Conservation (phyloP, 306 rosid species). For the Lathyrus oleraceus region DNA sequence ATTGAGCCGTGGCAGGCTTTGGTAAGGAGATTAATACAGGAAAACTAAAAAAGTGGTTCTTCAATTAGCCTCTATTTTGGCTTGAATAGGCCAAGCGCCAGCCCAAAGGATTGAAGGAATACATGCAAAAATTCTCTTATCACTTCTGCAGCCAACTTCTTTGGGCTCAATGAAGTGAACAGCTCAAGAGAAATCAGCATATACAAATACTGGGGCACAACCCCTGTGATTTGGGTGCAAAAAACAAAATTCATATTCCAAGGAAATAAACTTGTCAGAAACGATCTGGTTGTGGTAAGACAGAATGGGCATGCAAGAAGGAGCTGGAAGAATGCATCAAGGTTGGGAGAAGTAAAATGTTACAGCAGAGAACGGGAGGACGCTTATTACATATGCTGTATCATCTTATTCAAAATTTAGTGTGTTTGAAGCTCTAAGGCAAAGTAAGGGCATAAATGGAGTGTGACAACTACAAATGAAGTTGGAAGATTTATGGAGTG, state of each 20-base stretch:
- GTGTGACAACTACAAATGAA: too few relatives aligned
- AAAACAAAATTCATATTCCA: neutral
- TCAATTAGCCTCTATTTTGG: too few relatives aligned
- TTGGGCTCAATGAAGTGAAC: neutral
- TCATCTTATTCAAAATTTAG: too few relatives aligned
- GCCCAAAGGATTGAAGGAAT: too few relatives aligned
- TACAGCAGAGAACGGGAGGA: neutral
- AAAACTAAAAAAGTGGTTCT: too few relatives aligned
- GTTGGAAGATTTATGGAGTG: too few relatives aligned
- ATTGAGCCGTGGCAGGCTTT: neutral
- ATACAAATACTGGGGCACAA: neutral
- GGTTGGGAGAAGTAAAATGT: neutral
- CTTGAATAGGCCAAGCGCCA: too few relatives aligned
- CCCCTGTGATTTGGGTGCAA: neutral
- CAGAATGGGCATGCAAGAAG: slow-evolving; percentile 8
- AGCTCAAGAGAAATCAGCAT: neutral
- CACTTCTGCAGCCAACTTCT: neutral
- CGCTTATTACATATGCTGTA: neutral
- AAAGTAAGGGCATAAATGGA: too few relatives aligned
- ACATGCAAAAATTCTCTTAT: too few relatives aligned
- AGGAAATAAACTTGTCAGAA: neutral
- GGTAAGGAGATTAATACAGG: too few relatives aligned
- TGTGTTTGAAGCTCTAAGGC: too few relatives aligned
- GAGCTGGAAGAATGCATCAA: neutral
- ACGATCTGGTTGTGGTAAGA: neutral